Conservation (phyloP, 1,139 yeast species). For the Hyphopichia buzzinii region DNA sequence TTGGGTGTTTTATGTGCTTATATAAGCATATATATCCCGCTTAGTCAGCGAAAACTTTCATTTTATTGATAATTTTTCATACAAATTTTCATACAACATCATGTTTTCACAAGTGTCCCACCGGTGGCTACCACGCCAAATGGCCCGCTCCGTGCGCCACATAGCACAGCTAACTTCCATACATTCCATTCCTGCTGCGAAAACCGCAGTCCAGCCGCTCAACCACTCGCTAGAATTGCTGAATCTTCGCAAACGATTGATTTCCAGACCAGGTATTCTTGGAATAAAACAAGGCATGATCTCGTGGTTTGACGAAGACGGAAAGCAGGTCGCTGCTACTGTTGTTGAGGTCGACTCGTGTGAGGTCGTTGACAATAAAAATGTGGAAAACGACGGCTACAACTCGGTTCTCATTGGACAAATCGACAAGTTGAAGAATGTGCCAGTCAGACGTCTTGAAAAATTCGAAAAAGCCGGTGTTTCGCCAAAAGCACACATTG, state of each 20-base stretch:
- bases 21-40: too few relatives aligned
- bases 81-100: too few relatives aligned
- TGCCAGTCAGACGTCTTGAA: conserved; percentile 66
- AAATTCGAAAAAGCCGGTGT: conserved; percentile 79
- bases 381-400: conserved; percentile 70
- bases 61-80: too few relatives aligned
- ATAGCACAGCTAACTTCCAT: conserved; percentile 55
- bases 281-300: conserved; percentile 91
- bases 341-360: conserved; percentile 84
- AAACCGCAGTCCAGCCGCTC: conserved; percentile 40
- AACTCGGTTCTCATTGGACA: conserved; percentile 87
- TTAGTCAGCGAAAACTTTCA: too few relatives aligned
- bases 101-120: too few relatives aligned
- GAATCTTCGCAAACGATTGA: conserved; percentile 63
- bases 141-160: too few relatives aligned
- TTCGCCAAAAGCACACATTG: conserved; percentile 73
- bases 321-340: conserved; percentile 76
- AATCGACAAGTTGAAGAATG: conserved; percentile 66
- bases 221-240: conserved; percentile 59
- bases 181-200: conserved; percentile 49
- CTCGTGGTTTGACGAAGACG: conserved; percentile 69
- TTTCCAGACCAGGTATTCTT: conserved; percentile 77
- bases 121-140: too few relatives aligned
- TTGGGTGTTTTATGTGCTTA: too few relatives aligned
- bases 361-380: conserved; percentile 77